Percentiles rank a stretch among this genome's conserved stretches.
Evolutionary conservation across 2,329 filamentous ascomycete genomes (phyloP).

Genomic region (Colletotrichum gigasporum): DNA sequence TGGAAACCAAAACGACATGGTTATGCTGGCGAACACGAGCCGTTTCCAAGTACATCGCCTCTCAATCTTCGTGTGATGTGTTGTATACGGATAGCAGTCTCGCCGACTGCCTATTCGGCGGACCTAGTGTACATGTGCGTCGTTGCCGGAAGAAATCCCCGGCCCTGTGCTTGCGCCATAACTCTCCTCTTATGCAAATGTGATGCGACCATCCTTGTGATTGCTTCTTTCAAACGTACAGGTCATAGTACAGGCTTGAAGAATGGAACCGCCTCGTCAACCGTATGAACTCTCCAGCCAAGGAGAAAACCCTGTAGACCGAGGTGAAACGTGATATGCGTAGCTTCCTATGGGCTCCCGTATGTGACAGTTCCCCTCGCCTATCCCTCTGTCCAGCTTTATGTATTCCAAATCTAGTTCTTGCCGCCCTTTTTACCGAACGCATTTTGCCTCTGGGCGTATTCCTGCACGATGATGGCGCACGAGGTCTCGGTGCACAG

Average conservation of each 20-base stretch:
- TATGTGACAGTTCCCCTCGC: not conserved
- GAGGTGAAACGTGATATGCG: too few species aligned
- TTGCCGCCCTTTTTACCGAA: constrained; percentile 53
- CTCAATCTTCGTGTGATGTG: not conserved
- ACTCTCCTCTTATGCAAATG: constrained; percentile 4
- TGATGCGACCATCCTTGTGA: not conserved
- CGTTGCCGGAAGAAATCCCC: not conserved
- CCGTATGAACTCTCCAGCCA: too few species aligned
- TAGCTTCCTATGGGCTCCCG: too few species aligned
- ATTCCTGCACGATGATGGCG: constrained; percentile 85
- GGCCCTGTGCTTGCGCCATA: constrained; percentile 20
- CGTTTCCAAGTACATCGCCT: not conserved
- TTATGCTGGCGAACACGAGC: not conserved
- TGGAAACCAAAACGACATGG: not conserved
- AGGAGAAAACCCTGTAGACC: too few species aligned
- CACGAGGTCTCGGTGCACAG: constrained; percentile 90
- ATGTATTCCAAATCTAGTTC: constrained; percentile 16
- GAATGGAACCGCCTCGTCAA: constrained; percentile 1
- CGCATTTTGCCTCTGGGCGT: constrained; percentile 68
- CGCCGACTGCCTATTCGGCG: not conserved
- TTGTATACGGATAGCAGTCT: not conserved
- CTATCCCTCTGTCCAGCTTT: not conserved
- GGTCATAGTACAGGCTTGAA: constrained; percentile 28
- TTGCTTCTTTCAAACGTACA: constrained; percentile 5
- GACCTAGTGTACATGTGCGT: constrained; percentile 32